Conservation (phyloP, 495 filamentous ascomycete species). For the Neurospora intermedia region DNA sequence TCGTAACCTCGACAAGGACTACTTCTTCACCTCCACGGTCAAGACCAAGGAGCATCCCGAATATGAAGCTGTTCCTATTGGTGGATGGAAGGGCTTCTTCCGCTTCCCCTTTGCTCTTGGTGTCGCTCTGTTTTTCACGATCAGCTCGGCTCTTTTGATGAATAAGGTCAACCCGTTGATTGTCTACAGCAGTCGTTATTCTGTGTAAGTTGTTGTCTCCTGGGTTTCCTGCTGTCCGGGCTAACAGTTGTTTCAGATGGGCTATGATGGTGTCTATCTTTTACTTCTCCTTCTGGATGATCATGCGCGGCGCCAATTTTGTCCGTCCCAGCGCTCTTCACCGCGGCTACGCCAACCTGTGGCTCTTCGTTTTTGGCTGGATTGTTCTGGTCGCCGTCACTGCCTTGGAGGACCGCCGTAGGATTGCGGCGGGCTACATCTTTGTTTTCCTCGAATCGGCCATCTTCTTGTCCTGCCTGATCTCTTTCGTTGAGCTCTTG, state of each 20-base stretch:
- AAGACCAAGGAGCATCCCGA: conserved; percentile 48
- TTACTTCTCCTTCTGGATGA: conserved; percentile 70
- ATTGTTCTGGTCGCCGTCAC: conserved; percentile 60
- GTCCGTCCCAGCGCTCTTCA: conserved; percentile 81
- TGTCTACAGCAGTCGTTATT: conserved; percentile 73
- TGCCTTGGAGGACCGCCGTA: conserved; percentile 57
- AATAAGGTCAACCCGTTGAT: conserved; percentile 79
- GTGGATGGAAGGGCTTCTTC: conserved; percentile 73
- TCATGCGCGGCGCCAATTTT: conserved; percentile 71
- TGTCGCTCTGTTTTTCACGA: conserved; percentile 53
- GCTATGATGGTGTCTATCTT: conserved; percentile 78
- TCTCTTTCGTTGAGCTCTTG: conserved; percentile 70
- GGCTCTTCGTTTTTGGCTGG: conserved; percentile 72
- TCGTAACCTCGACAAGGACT: conserved; percentile 66
- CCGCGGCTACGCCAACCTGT: conserved; percentile 67
- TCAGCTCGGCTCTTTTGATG: conserved; percentile 68
- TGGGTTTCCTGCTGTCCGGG: not conserved
- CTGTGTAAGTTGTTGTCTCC: conserved; percentile 42
- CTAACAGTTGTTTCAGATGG: conserved; percentile 39
- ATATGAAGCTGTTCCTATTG: conserved; percentile 51
- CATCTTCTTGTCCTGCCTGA: conserved; percentile 60
- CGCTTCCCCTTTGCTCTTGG: conserved; percentile 69
- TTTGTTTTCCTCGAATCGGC: conserved; percentile 71
- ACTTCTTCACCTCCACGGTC: conserved; percentile 53
- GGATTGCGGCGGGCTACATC: conserved; percentile 70